Conservation (phyloP, 768 basidiomycete species). For the Gloeostereum incarnatum region DNA sequence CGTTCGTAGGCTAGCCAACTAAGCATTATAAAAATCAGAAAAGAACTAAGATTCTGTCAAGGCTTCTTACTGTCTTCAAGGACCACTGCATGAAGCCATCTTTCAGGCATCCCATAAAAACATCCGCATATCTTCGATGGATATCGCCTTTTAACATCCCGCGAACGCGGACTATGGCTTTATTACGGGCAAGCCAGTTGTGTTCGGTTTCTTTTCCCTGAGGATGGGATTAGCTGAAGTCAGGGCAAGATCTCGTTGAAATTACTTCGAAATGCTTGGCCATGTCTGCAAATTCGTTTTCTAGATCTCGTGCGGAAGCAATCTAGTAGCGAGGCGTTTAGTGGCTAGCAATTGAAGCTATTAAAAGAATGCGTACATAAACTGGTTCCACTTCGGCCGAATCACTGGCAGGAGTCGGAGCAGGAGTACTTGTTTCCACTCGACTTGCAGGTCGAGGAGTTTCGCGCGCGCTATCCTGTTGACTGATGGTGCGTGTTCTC, state of each 20-base stretch:
- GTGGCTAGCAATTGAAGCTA: background rate
- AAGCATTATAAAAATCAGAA: conserved; percentile 4
- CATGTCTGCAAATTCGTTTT: conserved; percentile 78
- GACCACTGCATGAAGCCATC: conserved; percentile 75
- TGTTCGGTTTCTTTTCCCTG: conserved; percentile 97
- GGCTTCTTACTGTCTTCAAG: conserved; percentile 64
- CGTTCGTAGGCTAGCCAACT: conserved; percentile 87
- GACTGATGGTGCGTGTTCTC: conserved; percentile 21
- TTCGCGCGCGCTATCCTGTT: conserved; percentile 40
- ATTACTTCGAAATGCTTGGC: conserved; percentile 70
- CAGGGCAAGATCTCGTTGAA: background rate
- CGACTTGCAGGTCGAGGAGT: conserved; percentile 52
- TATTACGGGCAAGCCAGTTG: conserved; percentile 86
- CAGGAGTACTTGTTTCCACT: conserved; percentile 32
- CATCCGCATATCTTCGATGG: conserved; percentile 60
- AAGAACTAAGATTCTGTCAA: background rate
- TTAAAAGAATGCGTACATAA: conserved; percentile 42
- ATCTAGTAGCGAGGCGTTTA: conserved; percentile 38
- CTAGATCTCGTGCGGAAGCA: conserved; percentile 78
- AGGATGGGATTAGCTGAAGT: conserved; percentile 1
- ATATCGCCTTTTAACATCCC: conserved; percentile 89
- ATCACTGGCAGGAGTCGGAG: conserved; percentile 31
- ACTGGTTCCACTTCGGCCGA: conserved; percentile 47
- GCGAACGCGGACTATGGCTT: conserved; percentile 65
- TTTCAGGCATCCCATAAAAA: conserved; percentile 69